phyloP scores from a whole-genome alignment of 139 green algal genomes.

The Volvox reticuliferus region DNA sequence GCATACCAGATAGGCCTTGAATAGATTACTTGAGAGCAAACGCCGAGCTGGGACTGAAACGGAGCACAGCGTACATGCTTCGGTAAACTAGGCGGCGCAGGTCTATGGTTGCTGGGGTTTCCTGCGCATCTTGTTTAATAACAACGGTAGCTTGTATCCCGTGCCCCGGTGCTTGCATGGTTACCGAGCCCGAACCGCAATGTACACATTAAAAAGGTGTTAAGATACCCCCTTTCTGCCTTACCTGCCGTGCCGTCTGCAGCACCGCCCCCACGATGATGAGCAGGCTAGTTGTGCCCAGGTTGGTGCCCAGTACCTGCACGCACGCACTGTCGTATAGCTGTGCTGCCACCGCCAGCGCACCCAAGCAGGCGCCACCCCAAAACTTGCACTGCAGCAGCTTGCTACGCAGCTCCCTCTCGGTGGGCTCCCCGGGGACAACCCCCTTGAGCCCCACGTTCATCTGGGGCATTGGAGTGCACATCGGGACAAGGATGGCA shows the following conservation, averaged over 20 bases:
- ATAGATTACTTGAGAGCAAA: not conserved
- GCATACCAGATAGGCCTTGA: not conserved
- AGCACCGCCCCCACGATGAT: constrained; percentile 75
- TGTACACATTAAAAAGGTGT: not conserved
- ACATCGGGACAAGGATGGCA: too few relatives aligned
- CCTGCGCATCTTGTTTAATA: too few relatives aligned
- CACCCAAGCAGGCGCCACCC: constrained; percentile 63
- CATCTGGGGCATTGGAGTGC: constrained; percentile 51
- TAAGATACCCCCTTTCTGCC: not conserved
- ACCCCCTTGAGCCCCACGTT: constrained; percentile 73
- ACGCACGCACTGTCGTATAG: constrained; percentile 59
- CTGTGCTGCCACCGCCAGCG: constrained; percentile 63
- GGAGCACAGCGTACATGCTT: not conserved
- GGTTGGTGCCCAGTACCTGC: constrained; percentile 55
- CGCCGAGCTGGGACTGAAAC: not conserved
- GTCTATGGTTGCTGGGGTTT: too few relatives aligned
- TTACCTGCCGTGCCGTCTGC: constrained; percentile 70
- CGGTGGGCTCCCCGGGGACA: constrained; percentile 65
- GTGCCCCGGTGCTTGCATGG: too few relatives aligned
- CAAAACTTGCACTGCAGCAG: constrained; percentile 74
- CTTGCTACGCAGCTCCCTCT: constrained; percentile 54
- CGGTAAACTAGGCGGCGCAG: not conserved
- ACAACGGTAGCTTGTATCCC: too few relatives aligned
- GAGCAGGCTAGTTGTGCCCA: constrained; percentile 70
- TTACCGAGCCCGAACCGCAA: too few relatives aligned